Evolutionary conservation across 129 eudicot species (phyloP).

Genomic region (Centella asiatica): DNA sequence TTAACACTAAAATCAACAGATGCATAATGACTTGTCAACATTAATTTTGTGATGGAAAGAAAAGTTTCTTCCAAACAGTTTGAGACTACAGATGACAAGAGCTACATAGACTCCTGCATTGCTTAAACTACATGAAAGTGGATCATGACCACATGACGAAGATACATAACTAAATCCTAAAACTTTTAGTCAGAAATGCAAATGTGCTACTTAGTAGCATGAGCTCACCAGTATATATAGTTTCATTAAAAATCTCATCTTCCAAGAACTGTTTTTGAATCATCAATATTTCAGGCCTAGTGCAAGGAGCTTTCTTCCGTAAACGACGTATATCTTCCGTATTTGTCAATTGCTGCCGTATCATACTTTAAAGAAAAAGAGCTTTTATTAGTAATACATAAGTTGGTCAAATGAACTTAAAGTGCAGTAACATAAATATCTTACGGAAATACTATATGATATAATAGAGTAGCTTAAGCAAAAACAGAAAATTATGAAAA

Average conservation of each 20-base stretch:
- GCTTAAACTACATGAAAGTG: not conserved
- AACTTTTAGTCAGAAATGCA: not conserved
- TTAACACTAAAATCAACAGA: not conserved
- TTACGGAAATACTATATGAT: too few relatives aligned
- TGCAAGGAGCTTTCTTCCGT: constrained; percentile 95
- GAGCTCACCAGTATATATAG: constrained; percentile 59
- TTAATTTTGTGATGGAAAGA: not conserved
- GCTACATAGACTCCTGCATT: not conserved
- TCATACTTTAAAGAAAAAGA: constrained; percentile 37
- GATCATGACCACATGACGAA: not conserved
- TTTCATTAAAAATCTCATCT: constrained; percentile 64
- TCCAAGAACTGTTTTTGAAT: constrained; percentile 64
- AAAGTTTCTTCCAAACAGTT: not conserved
- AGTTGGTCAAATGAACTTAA: not conserved
- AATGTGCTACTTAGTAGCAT: constrained; percentile 12
- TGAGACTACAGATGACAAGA: not conserved
- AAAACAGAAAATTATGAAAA: too few relatives aligned
- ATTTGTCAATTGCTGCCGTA: constrained; percentile 67
- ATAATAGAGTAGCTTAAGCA: too few relatives aligned
- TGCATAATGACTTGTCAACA: not conserved
- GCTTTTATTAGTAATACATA: constrained; percentile 4
- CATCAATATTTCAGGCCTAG: constrained; percentile 68
- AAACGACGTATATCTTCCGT: constrained; percentile 88
- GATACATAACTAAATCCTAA: not conserved
- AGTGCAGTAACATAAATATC: too few relatives aligned